Evolutionary conservation across 225 moss, liverwort and hornwort species (phyloP).

Genomic region (Bryum argenteum): DNA sequence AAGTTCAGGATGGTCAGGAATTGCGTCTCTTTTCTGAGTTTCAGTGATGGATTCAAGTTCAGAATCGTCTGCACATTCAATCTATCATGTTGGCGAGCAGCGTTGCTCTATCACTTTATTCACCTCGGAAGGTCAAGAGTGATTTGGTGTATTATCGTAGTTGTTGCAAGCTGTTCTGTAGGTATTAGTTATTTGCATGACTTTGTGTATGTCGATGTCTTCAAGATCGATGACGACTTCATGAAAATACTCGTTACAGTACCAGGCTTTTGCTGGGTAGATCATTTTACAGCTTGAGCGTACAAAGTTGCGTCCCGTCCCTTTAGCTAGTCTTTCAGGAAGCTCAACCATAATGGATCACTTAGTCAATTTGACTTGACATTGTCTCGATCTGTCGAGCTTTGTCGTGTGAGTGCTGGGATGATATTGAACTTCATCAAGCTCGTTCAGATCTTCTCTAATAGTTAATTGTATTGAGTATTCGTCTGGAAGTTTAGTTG

Average conservation of each 20-base stretch:
- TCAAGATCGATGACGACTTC: not conserved
- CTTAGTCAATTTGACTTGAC: not conserved
- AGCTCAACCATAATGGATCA: not conserved
- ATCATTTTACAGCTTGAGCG: not conserved
- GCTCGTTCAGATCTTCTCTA: not conserved
- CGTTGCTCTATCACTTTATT: not conserved
- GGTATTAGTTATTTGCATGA: not conserved
- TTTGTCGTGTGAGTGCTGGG: not conserved
- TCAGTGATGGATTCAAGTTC: conserved; percentile 28
- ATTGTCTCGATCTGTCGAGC: not conserved
- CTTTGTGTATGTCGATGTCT: not conserved
- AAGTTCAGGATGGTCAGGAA: conserved; percentile 19
- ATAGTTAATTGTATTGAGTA: not conserved
- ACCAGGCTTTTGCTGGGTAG: not conserved
- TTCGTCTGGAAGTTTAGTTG: not conserved
- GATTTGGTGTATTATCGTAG: not conserved
- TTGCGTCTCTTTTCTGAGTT: conserved; percentile 15
- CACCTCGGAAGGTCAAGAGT: conserved; percentile 2
- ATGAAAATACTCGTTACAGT: conserved; percentile 6
- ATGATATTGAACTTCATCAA: not conserved
- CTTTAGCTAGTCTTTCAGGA: not conserved
- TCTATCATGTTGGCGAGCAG: not conserved
- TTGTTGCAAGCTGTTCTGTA: conserved; percentile 1
- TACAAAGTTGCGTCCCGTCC: conserved; percentile 11
- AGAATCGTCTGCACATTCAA: conserved; percentile 19